A percentile compares a stretch with the other conserved stretches of the same genome.
phyloP scores from a whole-genome alignment of 1,284 basidiomycete species.

The Leucoagaricus sp. region DNA sequence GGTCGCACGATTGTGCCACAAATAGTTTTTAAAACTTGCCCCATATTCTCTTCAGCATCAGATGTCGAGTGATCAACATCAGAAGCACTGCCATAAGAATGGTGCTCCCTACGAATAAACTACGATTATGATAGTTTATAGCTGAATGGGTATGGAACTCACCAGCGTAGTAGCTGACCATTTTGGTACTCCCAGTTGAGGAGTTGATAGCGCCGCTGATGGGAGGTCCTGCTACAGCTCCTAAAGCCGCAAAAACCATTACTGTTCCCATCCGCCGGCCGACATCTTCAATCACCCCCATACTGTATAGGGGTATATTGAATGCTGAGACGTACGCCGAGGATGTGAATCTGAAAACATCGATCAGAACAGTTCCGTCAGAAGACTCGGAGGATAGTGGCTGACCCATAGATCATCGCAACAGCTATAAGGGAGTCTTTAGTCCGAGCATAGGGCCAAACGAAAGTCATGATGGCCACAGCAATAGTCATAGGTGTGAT shows the following conservation, averaged over 20 bases:
- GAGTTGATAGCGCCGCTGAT: slow-evolving; percentile 58
- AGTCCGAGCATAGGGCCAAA: slow-evolving; percentile 25
- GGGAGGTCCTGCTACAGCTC: slow-evolving; percentile 53
- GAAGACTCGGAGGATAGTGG: not conserved
- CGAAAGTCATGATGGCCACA: slow-evolving; percentile 24
- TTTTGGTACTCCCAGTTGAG: slow-evolving; percentile 43
- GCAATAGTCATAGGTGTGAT: slow-evolving; percentile 29
- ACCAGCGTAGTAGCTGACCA: slow-evolving; percentile 59
- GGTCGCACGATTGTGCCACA: no score
- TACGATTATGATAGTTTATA: not conserved
- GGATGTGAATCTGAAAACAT: slow-evolving; percentile 42
- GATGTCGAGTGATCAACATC: slow-evolving; percentile 25
- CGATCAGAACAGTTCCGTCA: not conserved
- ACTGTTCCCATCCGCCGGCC: slow-evolving; percentile 62
- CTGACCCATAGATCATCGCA: slow-evolving; percentile 23
- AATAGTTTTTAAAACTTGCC: slow-evolving; percentile 11
- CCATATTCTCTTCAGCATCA: slow-evolving; percentile 12
- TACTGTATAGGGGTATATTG: slow-evolving; percentile 47
- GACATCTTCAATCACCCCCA: slow-evolving; percentile 59
- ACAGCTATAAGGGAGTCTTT: slow-evolving; percentile 20
- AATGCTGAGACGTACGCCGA: slow-evolving; percentile 55
- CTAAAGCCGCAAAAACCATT: slow-evolving; percentile 49
- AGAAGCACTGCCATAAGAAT: slow-evolving; percentile 30
- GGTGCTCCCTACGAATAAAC: slow-evolving; percentile 25
- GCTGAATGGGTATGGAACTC: slow-evolving; percentile 3